Evolutionary conservation across 2,329 filamentous ascomycete species (phyloP).

Genomic region (Clonostachys chloroleuca): DNA sequence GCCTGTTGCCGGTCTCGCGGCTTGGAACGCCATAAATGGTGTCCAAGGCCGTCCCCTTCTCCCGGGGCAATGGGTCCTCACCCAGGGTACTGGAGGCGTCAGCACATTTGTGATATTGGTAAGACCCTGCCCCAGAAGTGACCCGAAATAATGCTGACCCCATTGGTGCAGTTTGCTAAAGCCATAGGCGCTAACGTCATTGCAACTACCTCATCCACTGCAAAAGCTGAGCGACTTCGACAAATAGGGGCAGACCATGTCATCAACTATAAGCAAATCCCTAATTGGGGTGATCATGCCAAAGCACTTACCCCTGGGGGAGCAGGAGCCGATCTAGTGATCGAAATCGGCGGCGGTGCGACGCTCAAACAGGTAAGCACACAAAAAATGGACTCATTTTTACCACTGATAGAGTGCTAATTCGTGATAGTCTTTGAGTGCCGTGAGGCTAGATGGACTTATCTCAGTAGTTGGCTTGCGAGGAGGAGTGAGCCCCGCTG

Average conservation of each 20-base stretch:
- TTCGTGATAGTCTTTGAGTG: no score
- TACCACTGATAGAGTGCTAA: no score
- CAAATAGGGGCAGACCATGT: conserved; percentile 33
- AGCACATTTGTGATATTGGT: conserved; percentile 25
- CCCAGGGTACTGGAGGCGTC: conserved; percentile 36
- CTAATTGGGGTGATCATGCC: conserved; percentile 31
- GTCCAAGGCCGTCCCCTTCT: conserved; percentile 17
- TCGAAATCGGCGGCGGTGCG: conserved; percentile 34
- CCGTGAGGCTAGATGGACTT: no score
- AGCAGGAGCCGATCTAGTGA: conserved; percentile 32
- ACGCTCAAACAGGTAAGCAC: conserved; percentile 15
- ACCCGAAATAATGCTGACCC: no score
- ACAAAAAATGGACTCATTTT: no score
- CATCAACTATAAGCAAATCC: conserved; percentile 33
- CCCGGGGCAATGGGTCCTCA: conserved; percentile 29
- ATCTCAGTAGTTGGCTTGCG: no score
- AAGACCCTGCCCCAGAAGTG: no score
- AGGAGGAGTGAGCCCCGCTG: no score
- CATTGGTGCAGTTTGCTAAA: conserved; percentile 26
- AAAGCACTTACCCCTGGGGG: conserved; percentile 23
- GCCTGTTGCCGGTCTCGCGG: conserved; percentile 46
- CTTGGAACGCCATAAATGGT: conserved; percentile 55
- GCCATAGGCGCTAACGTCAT: conserved; percentile 33
- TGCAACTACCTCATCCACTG: conserved; percentile 29
- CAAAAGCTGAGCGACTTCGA: conserved; percentile 27